Evolutionary conservation across 345 rosid species (phyloP), one percentile per base, ranked within the genome.

Genomic region (Brassica napus): DNA sequence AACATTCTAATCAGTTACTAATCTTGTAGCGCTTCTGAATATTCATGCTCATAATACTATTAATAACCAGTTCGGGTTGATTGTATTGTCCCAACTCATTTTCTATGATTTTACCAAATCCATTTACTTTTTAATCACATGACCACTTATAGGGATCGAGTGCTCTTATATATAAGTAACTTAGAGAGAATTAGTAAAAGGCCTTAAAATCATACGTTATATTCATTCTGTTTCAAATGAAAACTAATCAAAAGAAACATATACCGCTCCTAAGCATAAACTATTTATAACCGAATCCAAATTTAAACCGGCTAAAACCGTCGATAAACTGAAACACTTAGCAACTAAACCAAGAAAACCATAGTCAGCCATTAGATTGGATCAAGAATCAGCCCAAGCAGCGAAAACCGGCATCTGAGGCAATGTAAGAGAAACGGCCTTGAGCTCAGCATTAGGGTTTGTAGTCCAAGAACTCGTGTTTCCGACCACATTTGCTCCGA

Each of bases 361-460:
- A 72, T 16, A 75, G 79, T 69, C 57, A 74, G 76, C 35, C 16
- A 55, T 16, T 18, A 69, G 78, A 82, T 76, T 77, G 49, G 78
- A 78, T 86, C 85, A 91, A 18, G 88, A 84, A 83, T 93, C 98
- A 47, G 94, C 89, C 97, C 95, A 91, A 6, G 90, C 91, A 82
- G 97, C 91, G 58, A 89, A 91, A 80, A 89, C 86, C 44, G 98
- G 91, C 87, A 89, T 77, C 73, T 86, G 88, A 84, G 97, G 89
- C 85, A 86, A 54, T 60, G 83, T 49, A 32, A 86, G 82, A 54
- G 88, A 70, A 59, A 85, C 84, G 44, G 86, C 78, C 89, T 89
- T 89, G n/a, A 86, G 65, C 72, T 89, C 88, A 39, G 85, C 70
- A 42, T 85, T 74, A 75, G 94, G 85, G 84, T 79, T 79, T 3